Base-by-base conservation (phyloP, 441 rosid genomes). In the Gossypium davidsonii region DNA sequence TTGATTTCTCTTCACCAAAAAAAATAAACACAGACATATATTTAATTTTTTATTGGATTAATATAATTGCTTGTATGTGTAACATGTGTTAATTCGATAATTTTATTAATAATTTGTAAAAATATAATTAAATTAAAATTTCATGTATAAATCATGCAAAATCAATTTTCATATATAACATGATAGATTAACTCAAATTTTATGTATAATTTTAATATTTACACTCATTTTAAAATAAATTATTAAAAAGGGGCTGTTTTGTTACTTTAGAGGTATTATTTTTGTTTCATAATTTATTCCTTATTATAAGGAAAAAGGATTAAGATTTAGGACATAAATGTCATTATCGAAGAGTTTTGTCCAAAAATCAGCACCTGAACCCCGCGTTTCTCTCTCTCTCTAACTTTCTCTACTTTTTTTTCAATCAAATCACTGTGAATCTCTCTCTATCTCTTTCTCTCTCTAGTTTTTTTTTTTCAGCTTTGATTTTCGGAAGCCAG, bases 301-400 rank as follows among this genome's bases (percentile, higher is more conserved):
- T 49, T 52, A 60, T 64, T 73, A 28, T 71, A 82, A 70, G 67
- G 53, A 37, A 52, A 17, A 55, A 31, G 20, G 18, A 4, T 34
- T 20, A 44, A 10, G 71, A 53, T 63, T 56, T 55, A 25, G 74
- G 74, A 76, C 77, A 78, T 37, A 65, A 66, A 67, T 51, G 83
- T 83, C 81, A 77, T 72, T 77, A 77, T 78, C 20, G 37, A 44
- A 49, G 25, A 25, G 10, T 69, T 67, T 69, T 76, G 75, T 79
- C 79, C 74, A 42, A 51, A 67, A 80, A 81, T 77, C 78, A 63
- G 49, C 53, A 17, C 74, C 51, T 14, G 42, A 71, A 75, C 20
- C 73, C 79, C 76, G 80, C 77, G 55, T 72, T n/a, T 46, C 53
- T 71, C 14, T 56, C 83, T 80, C 89, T 74, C 79, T 80, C 86